Percentiles rank a stretch among this genome's conserved stretches.
Evolutionary conservation across 2,329 filamentous ascomycete species (phyloP).

Genomic region (Apiospora hydei): DNA sequence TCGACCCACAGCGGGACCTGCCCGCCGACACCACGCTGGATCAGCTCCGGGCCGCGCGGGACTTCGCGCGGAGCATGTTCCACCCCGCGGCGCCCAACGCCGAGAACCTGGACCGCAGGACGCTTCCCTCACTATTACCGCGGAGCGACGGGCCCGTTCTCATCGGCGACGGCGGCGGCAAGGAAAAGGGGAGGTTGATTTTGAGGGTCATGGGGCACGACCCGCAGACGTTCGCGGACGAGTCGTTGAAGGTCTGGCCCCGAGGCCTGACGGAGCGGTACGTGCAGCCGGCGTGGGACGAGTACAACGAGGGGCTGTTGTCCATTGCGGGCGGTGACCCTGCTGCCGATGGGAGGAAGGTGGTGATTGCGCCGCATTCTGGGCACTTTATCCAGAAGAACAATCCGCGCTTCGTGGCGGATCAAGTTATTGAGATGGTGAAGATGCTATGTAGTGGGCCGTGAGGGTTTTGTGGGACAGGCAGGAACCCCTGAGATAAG

Average conservation of each 20-base stretch:
- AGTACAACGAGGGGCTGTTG: conserved; percentile 59
- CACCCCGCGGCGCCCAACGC: conserved; percentile 56
- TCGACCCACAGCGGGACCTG: conserved; percentile 47
- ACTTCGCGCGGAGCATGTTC: conserved; percentile 50
- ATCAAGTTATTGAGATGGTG: not conserved
- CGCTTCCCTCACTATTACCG: conserved; percentile 52
- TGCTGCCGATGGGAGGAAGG: conserved; percentile 46
- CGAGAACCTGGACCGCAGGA: conserved; percentile 58
- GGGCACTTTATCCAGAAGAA: conserved; percentile 65
- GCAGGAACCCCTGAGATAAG: too few relatives aligned
- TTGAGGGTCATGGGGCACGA: conserved; percentile 62
- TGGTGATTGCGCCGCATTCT: conserved; percentile 50
- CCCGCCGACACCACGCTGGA: conserved; percentile 47
- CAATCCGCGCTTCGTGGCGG: conserved; percentile 54
- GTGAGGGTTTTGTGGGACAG: not conserved
- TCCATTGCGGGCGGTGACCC: conserved; percentile 49
- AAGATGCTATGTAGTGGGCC: not conserved
- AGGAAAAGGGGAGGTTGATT: conserved; percentile 44
- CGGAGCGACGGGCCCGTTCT: conserved; percentile 46
- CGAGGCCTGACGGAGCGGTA: conserved; percentile 54
- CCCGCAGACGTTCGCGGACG: conserved; percentile 57
- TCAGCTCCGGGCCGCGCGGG: conserved; percentile 44
- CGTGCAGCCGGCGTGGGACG: conserved; percentile 60
- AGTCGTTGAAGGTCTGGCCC: conserved; percentile 43
- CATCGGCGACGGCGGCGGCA: conserved; percentile 44